phyloP scores from a whole-genome alignment of 352 stramenopile species.

The Phytopythium helicoides region DNA sequence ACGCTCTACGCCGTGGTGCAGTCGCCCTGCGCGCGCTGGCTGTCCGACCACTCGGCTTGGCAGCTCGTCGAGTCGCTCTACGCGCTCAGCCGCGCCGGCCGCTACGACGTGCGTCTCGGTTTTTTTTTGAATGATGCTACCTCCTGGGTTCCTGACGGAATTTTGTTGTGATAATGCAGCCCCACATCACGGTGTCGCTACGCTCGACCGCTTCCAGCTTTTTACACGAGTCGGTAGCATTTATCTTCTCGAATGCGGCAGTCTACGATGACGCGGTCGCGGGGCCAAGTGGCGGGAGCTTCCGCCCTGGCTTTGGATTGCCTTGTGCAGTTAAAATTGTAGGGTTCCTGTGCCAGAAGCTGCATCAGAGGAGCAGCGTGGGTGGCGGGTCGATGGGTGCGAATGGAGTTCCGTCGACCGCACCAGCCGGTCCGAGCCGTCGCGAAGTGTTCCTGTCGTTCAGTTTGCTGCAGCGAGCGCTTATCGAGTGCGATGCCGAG shows the following conservation, averaged over 20 bases:
- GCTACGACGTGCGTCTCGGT: conserved; percentile 44
- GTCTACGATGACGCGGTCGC: conserved; percentile 40
- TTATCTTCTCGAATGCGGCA: conserved; percentile 56
- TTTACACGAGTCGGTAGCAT: conserved; percentile 57
- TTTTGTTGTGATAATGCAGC: conserved; percentile 19
- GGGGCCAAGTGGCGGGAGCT: not conserved
- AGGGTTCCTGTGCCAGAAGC: conserved; percentile 80
- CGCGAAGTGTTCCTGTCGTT: conserved; percentile 75
- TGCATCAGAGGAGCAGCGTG: conserved; percentile 43
- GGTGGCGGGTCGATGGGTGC: conserved; percentile 2
- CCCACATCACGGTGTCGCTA: conserved; percentile 58
- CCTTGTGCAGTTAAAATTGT: conserved; percentile 78
- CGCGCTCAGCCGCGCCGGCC: conserved; percentile 82
- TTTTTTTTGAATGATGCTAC: not conserved
- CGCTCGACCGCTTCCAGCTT: conserved; percentile 61
- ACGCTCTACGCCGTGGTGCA: conserved; percentile 93
- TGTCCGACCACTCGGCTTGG: conserved; percentile 93
- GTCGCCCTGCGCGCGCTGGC: conserved; percentile 66
- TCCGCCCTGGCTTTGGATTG: conserved; percentile 48
- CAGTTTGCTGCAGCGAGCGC: conserved; percentile 48
- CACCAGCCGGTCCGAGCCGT: conserved; percentile 24
- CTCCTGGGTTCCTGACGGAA: not conserved
- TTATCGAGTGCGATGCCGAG: conserved; percentile 52
- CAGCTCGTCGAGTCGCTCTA: conserved; percentile 96
- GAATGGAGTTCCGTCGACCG: conserved; percentile 1